phyloP scores from a whole-genome alignment of 2,329 filamentous ascomycete species.

The Whalleya microplaca region DNA sequence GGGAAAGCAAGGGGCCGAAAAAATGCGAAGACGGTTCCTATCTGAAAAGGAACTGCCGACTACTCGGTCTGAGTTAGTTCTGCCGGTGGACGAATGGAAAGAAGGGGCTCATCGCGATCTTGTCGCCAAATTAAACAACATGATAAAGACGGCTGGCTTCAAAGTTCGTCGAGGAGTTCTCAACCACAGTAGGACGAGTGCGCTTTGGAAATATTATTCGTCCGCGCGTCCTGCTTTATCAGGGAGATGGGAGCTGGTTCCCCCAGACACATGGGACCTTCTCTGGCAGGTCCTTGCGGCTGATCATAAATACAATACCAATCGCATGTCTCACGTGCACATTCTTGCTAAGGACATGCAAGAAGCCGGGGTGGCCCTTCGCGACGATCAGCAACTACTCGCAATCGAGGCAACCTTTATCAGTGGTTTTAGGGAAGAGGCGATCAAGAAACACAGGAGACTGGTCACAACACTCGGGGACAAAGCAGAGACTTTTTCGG shows the following conservation, averaged over 20 bases:
- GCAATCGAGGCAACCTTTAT: conserved; percentile 72
- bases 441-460: conserved; percentile 66
- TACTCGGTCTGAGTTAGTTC: conserved; percentile 5
- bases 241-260: conserved; percentile 57
- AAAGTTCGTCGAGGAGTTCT: conserved; percentile 17
- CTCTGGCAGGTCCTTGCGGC: conserved; percentile 67
- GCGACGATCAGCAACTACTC: conserved; percentile 62
- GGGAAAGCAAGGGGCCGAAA: conserved; percentile 35
- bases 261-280: conserved; percentile 62
- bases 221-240: conserved; percentile 49
- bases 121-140: conserved; percentile 31
- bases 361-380: conserved; percentile 58
- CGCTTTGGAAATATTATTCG: conserved; percentile 54
- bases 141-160: conserved; percentile 29
- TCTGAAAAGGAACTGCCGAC: conserved; percentile 13
- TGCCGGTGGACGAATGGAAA: conserved; percentile 20
- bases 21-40: conserved; percentile 33
- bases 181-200: conserved; percentile 20
- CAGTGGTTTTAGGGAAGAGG: conserved; percentile 61
- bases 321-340: conserved; percentile 64
- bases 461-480: conserved; percentile 57
- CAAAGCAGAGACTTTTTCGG: conserved; percentile 50
- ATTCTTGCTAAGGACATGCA: conserved; percentile 69
- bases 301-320: conserved; percentile 51
- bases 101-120: conserved; percentile 19